Evolutionary conservation across 78 protist genomes (phyloP), one percentile per base, ranked within the genome.

Genomic region (Chrysochromulina tobinii): DNA sequence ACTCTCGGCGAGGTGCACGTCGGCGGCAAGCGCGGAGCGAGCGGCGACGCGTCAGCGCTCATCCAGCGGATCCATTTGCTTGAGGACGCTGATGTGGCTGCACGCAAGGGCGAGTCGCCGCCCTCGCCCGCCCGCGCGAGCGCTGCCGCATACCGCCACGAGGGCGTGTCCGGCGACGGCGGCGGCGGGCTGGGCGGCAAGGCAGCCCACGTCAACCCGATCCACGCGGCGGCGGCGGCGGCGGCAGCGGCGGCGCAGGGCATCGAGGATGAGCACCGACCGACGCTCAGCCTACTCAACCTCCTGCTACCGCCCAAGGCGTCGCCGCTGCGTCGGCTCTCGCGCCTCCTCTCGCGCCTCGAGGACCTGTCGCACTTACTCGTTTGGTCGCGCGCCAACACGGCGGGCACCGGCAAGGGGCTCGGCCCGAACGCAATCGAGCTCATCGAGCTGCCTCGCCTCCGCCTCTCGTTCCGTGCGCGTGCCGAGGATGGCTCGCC

Each of bases 381-480:
- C 38, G 53, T 25, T 18, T 75, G 84, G 84, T 6, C 84, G 9
- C 57, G 2, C 25, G 38, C 25, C 7, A 58, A 6, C 14, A 8
- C 15, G 51, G 38, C 23, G 58, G 84, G 14, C 7, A 7, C 11
- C 54, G 84, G 51, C 50, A 38, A 4, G 27, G 0, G 38, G 18
- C 57, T 38, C 38, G 38, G 38, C 38, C 38, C 38, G 38, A 38
- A 21, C 84, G 59, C 17, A 2, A 8, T 50, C 3, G 50, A 54
- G 15, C 61, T 50, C 17, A 17, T 79, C 66, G 87, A 79, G 87
- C 61, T 79, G 27, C 87, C 87, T 2, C n/a, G 61, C 51, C 87
- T 79, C 48, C 48, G 64, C 17, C 61, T 79, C 51, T 9, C 59
- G 9, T 79, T 79, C 61, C 48, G 23, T 51, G 59, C 57, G 48